phyloP scores from a whole-genome alignment of 2,329 filamentous ascomycete species.

The Fusarium pininemorale region DNA sequence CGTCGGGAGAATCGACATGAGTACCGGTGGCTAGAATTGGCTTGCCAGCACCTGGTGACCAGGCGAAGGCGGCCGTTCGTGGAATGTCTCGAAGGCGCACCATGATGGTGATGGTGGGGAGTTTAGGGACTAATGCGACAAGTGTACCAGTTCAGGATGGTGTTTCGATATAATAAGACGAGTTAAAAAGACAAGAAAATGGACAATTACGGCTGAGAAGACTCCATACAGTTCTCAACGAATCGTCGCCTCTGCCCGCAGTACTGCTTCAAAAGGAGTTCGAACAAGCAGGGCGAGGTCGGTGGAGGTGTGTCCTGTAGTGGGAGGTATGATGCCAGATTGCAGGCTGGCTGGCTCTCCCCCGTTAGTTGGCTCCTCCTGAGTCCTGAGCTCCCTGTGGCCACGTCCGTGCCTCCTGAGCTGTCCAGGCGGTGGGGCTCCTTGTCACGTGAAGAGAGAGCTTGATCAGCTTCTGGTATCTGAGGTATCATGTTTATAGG shows the following conservation, averaged over 20 bases:
- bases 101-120: slow-evolving; percentile 67
- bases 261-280: slow-evolving; percentile 38
- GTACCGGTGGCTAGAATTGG: slow-evolving; percentile 94
- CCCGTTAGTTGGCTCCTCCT: slow-evolving; percentile 32
- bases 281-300: slow-evolving; percentile 38
- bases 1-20: slow-evolving; percentile 95
- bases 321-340: slow-evolving; percentile 56
- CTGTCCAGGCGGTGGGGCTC: slow-evolving; percentile 34
- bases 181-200: slow-evolving; percentile 26
- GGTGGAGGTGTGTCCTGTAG: slow-evolving; percentile 39
- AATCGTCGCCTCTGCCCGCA: slow-evolving; percentile 45
- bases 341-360: slow-evolving; percentile 47
- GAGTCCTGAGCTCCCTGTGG: slow-evolving; percentile 47
- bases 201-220: slow-evolving; percentile 31
- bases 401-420: slow-evolving; percentile 43
- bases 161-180: slow-evolving; percentile 27
- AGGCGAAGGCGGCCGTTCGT: slow-evolving; percentile 95
- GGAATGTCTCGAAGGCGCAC: slow-evolving; percentile 96
- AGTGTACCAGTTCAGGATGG: slow-evolving; percentile 34
- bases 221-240: slow-evolving; percentile 31
- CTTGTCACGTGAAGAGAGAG: slow-evolving; percentile 43
- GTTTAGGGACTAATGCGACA: slow-evolving; percentile 36
- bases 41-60: slow-evolving; percentile 83
- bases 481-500: neutral
- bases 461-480: neutral